Percentiles rank a stretch among this genome's conserved stretches.
Conservation (phyloP, 345 rosid genomes). For the Excoecaria agallocha region DNA sequence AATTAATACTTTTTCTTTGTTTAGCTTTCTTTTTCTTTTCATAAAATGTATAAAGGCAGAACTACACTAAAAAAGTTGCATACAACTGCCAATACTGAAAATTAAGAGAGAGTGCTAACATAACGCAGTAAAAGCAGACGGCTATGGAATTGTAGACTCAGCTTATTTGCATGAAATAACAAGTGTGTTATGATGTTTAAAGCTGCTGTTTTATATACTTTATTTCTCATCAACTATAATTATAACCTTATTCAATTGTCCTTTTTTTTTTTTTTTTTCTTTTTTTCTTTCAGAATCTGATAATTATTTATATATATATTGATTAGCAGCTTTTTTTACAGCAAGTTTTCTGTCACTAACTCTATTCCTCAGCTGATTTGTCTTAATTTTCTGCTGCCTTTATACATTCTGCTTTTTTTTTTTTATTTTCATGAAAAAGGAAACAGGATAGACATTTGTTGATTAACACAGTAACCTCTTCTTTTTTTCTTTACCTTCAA, state of each 20-base stretch:
- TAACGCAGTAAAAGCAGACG: slow-evolving; percentile 30
- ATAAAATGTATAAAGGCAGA: slow-evolving; percentile 18
- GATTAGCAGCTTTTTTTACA: slow-evolving; percentile 30
- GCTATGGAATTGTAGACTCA: slow-evolving; percentile 23
- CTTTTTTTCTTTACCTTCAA: background rate
- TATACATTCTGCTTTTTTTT: background rate
- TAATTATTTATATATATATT: background rate
- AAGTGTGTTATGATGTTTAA: slow-evolving; percentile 33
- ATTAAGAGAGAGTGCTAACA: slow-evolving; percentile 15
- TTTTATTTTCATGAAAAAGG: slow-evolving; percentile 13
- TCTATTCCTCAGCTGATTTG: slow-evolving; percentile 13
- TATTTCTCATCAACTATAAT: background rate
- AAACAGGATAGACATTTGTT: slow-evolving; percentile 11
- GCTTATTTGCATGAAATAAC: slow-evolving; percentile 28
- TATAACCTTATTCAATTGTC: slow-evolving; percentile 9
- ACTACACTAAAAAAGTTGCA: slow-evolving; percentile 37
- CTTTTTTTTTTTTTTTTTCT: no score
- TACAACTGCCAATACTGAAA: slow-evolving; percentile 30
- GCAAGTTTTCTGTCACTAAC: slow-evolving; percentile 28
- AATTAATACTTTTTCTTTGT: background rate
- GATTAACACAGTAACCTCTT: background rate
- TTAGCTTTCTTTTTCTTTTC: no score
- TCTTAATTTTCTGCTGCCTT: background rate
- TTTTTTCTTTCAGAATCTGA: slow-evolving; percentile 26
- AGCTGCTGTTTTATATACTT: slow-evolving; percentile 28